Base-by-base conservation (phyloP, 2,329 filamentous ascomycete species). In the Thielaviopsis musarum region DNA sequence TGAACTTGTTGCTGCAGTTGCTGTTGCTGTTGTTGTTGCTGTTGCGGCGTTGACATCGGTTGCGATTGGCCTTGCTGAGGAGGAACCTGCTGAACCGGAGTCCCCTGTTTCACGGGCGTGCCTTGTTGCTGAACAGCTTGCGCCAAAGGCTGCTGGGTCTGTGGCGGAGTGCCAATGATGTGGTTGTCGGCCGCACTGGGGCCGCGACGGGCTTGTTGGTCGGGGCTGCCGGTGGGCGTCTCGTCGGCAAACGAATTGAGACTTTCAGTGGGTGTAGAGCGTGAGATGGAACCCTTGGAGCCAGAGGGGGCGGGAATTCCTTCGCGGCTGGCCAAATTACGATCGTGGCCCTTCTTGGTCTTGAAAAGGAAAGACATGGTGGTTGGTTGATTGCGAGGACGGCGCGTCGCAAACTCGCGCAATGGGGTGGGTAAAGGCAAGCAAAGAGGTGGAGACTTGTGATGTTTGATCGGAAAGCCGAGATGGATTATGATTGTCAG, bases 331-430 rank as follows among this genome's bases (percentile, higher is more conserved):
- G 75, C 72, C 64, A 79, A 69, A 60, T 73, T 74, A 68, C 82
- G 80, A 66, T 84, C 82, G 70, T 85, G 83, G 68, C 81, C 79
- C 72, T 88, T 89, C 73, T 89, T 90, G 60, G 84, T 87, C 71
- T 88, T 88, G 76, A 90, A 90, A 63, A 90, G 78, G 71, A 90
- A 90, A 65, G 86, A 83, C 86, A 90, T 90, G 71, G 71, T 49
- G 56, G 60, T 57, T 51, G 49, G 21, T 21, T 24, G 41, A 34
- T 34, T 34, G 30, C 9, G 26, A 53, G n/a, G 48, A 45, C 28
- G 30, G 53, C 58, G 48, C 58, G 52, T 56, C 58, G 58, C 52
- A 55, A 59, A 28, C 21, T 15, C 34, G 52, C 12, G 45, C 21
- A 5, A 22, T 26, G 13, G 19, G 26, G 24, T 38, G 24, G 21